Percentiles rank a stretch among this genome's conserved stretches.
Evolutionary conservation across 306 rosid genomes (phyloP).

Genomic region (Lablab purpureus): DNA sequence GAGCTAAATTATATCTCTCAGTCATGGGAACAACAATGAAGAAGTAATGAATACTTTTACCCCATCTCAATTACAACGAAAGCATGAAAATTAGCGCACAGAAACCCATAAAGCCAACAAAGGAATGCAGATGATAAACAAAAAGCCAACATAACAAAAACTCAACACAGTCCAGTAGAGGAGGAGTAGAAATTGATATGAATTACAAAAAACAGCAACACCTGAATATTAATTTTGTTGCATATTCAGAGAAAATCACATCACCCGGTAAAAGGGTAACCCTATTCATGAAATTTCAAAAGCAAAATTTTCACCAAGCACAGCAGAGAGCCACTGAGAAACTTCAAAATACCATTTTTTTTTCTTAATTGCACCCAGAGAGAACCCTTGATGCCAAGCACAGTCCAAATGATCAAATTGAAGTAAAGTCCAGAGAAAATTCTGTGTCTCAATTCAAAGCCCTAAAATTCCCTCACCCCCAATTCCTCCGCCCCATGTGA

Average conservation of each 20-base stretch:
- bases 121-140: neutral
- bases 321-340: slow-evolving; percentile 10
- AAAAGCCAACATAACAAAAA: slow-evolving; percentile 32
- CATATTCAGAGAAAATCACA: slow-evolving; percentile 27
- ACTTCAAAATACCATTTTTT: slow-evolving; percentile 30
- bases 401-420: slow-evolving; percentile 9
- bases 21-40: neutral
- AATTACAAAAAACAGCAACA: neutral
- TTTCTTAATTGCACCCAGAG: slow-evolving; percentile 17
- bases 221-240: slow-evolving; percentile 18
- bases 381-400: slow-evolving; percentile 18
- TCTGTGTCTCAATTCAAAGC: slow-evolving; percentile 43
- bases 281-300: slow-evolving; percentile 14
- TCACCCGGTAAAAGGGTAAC: slow-evolving; percentile 12
- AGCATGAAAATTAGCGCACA: neutral
- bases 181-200: neutral
- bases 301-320: slow-evolving; percentile 9
- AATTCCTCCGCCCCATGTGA: slow-evolving; percentile 30
- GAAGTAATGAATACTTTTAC: neutral
- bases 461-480: slow-evolving; percentile 54
- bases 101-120: neutral
- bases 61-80: neutral
- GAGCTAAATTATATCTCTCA: neutral
- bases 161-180: slow-evolving; percentile 1
- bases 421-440: neutral